These are phyloP conservation scores for Vaccinium corymbosum DNA, from an alignment of 148 eudicot species.

Conservation along the genomic window DNA sequence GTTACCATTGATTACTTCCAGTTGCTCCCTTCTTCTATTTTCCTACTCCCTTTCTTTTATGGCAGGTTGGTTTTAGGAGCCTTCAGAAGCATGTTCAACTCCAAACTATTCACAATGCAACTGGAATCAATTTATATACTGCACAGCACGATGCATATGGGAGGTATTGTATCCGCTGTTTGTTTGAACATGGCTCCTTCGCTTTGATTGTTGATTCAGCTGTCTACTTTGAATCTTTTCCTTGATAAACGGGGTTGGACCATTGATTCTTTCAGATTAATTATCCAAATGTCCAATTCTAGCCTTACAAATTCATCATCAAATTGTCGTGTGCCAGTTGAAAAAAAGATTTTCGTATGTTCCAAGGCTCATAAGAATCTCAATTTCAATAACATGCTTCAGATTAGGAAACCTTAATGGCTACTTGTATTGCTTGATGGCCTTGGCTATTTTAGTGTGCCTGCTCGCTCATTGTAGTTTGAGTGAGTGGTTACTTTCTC, in stretches of 20 bases:
- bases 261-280: background rate
- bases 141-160: background rate
- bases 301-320: background rate
- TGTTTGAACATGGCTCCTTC: background rate
- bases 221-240: background rate
- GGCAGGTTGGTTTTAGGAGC: conserved; percentile 17
- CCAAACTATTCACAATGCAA: background rate
- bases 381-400: background rate
- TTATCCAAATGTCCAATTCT: background rate
- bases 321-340: background rate
- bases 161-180: conserved; percentile 7
- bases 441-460: background rate
- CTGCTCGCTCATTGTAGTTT: too few species aligned
- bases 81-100: conserved; percentile 14
- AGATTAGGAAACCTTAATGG: background rate
- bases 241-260: background rate
- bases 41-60: background rate
- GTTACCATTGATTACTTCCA: background rate
- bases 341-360: background rate
- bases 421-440: background rate
- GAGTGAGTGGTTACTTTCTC: background rate
- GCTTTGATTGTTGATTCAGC: background rate
- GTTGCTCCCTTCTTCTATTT: background rate
- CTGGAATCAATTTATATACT: conserved; percentile 1
- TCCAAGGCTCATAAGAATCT: background rate